phyloP scores from a whole-genome alignment of 2,329 filamentous ascomycete genomes.

The Aspergillus sergii region DNA sequence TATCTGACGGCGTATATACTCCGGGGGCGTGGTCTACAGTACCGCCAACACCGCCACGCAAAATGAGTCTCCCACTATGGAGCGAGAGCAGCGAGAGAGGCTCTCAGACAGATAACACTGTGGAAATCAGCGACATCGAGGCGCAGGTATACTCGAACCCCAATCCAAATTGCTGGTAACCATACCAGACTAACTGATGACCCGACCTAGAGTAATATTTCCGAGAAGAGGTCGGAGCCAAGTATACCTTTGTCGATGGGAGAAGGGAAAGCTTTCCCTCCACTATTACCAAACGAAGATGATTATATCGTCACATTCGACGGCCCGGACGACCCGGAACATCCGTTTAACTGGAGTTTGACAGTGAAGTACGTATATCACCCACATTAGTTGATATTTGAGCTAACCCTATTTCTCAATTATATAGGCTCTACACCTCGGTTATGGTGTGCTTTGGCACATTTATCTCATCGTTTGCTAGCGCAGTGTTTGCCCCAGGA shows the following conservation, averaged over 20 bases:
- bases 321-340: conserved; percentile 50
- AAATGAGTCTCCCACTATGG: neutral
- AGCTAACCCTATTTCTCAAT: neutral
- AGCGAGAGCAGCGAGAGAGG: neutral
- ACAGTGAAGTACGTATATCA: conserved; percentile 45
- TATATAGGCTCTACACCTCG: conserved; percentile 23
- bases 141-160: neutral
- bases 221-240: neutral
- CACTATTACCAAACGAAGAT: conserved; percentile 48
- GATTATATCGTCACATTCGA: conserved; percentile 58
- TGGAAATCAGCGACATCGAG: neutral
- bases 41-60: neutral
- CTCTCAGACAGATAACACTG: neutral
- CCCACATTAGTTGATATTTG: neutral
- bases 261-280: conserved; percentile 50
- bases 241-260: conserved; percentile 2
- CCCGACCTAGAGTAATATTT: neutral
- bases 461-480: conserved; percentile 52
- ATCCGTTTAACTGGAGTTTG: conserved; percentile 56
- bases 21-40: neutral
- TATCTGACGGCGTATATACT: neutral
- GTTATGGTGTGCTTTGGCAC: conserved; percentile 47
- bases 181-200: neutral
- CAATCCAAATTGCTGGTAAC: neutral
- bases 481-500: conserved; percentile 68